Evolutionary conservation across 768 basidiomycete species (phyloP).

Genomic region (Phaeolepiota aurea): DNA sequence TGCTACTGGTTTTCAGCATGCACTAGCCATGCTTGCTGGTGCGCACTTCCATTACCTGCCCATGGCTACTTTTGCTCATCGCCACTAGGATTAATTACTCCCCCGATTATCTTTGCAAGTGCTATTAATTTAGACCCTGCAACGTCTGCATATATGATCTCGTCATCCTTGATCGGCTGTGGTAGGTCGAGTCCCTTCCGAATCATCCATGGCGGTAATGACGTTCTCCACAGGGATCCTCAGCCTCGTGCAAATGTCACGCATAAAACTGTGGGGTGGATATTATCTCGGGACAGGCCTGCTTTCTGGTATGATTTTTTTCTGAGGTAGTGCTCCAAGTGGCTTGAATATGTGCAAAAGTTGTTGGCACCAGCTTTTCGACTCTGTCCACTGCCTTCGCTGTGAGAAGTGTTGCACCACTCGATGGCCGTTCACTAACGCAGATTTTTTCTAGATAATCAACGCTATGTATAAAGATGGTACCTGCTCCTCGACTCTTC

Average conservation of each 20-base stretch:
- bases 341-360: too few relatives aligned
- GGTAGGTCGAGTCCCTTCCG: conserved; percentile 48
- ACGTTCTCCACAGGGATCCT: conserved; percentile 46
- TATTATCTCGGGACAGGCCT: conserved; percentile 78
- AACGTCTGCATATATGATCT: conserved; percentile 71
- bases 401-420: conserved; percentile 33
- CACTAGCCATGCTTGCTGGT: conserved; percentile 77
- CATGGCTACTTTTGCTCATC: too few relatives aligned
- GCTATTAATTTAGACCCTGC: conserved; percentile 49
- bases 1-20: conserved; percentile 65
- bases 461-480: conserved; percentile 71
- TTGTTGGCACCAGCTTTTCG: conserved; percentile 80
- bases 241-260: conserved; percentile 74
- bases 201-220: too few relatives aligned
- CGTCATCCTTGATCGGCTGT: conserved; percentile 72
- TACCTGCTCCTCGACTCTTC: conserved; percentile 56
- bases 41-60: too few relatives aligned
- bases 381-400: conserved; percentile 68
- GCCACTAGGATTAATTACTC: conserved; percentile 61
- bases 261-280: conserved; percentile 47
- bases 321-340: too few relatives aligned
- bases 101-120: conserved; percentile 73
- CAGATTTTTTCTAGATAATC: too few relatives aligned
- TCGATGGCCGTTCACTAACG: too few relatives aligned
- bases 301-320: conserved; percentile 20